phyloP scores from a whole-genome alignment of 2,329 filamentous ascomycete species.

The Capronia coronata region DNA sequence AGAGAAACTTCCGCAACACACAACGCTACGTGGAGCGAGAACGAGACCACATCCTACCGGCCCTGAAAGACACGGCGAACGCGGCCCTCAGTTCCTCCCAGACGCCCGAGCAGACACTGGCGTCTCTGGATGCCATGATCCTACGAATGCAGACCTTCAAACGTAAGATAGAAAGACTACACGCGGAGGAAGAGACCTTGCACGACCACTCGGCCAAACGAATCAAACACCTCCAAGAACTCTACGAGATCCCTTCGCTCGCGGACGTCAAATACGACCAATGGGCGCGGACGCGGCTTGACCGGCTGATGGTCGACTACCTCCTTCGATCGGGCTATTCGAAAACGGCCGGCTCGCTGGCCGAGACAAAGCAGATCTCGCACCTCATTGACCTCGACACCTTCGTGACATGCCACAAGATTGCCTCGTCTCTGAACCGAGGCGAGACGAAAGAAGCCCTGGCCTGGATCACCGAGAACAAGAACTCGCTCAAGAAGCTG shows the following conservation, averaged over 20 bases:
- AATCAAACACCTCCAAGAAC: slow-evolving; percentile 70
- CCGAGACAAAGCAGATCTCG: slow-evolving; percentile 66
- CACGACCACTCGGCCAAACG: slow-evolving; percentile 70
- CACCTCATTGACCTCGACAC: slow-evolving; percentile 83
- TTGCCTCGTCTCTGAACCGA: slow-evolving; percentile 64
- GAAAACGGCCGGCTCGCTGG: slow-evolving; percentile 67
- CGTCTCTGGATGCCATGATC: slow-evolving; percentile 77
- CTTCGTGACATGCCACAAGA: slow-evolving; percentile 73
- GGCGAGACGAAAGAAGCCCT: slow-evolving; percentile 72
- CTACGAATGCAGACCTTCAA: slow-evolving; percentile 77
- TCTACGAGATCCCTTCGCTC: slow-evolving; percentile 72
- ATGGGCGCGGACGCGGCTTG: slow-evolving; percentile 76
- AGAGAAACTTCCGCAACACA: slow-evolving; percentile 85
- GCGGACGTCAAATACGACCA: slow-evolving; percentile 89
- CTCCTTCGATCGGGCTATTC: slow-evolving; percentile 76
- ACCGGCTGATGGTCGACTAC: slow-evolving; percentile 87
- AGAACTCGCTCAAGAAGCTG: slow-evolving; percentile 82
- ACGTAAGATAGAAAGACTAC: slow-evolving; percentile 70
- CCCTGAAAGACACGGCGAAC: slow-evolving; percentile 51
- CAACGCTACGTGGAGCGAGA: slow-evolving; percentile 45
- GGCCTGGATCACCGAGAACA: slow-evolving; percentile 88
- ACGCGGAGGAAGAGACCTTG: slow-evolving; percentile 71
- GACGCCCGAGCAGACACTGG: slow-evolving; percentile 64
- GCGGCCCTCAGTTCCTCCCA: slow-evolving; percentile 59
- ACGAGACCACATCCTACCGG: slow-evolving; percentile 41